Evolutionary conservation across 2,329 filamentous ascomycete species (phyloP).

Genomic region (Beauveria rudraprayagi): DNA sequence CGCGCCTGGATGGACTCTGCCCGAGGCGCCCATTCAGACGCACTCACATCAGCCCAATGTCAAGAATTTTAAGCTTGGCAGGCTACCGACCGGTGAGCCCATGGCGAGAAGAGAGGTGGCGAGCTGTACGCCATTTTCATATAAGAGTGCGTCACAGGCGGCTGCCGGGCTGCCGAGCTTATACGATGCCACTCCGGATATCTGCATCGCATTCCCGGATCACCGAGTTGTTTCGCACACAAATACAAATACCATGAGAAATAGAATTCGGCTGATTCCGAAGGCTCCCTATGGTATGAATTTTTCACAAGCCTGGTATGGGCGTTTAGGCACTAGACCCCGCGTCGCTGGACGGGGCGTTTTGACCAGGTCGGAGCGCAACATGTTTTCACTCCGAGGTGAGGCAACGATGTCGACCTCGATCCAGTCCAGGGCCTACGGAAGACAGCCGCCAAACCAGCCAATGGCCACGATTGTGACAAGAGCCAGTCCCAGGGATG

Average conservation of each 20-base stretch:
- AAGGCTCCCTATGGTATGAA: constrained; percentile 46
- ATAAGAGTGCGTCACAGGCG: constrained; percentile 44
- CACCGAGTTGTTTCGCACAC: constrained; percentile 45
- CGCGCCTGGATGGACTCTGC: constrained; percentile 54
- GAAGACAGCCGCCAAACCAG: constrained; percentile 40
- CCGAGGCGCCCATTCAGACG: constrained; percentile 48
- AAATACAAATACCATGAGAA: constrained; percentile 30
- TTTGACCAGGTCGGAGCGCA: constrained; percentile 31
- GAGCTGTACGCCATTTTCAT: constrained; percentile 49
- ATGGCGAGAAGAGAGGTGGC: constrained; percentile 44
- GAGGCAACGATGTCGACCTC: constrained; percentile 29
- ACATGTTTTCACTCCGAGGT: constrained; percentile 29
- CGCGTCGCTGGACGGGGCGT: constrained; percentile 16
- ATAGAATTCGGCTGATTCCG: constrained; percentile 51
- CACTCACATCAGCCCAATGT: constrained; percentile 48
- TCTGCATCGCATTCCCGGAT: constrained; percentile 59
- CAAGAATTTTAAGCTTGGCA: constrained; percentile 39
- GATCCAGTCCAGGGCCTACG: constrained; percentile 37
- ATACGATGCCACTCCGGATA: constrained; percentile 50
- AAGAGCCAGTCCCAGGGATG: constrained; percentile 38
- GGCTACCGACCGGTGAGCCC: constrained; percentile 47
- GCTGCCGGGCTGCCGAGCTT: constrained; percentile 55
- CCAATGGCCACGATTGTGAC: constrained; percentile 61
- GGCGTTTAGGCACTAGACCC: constrained; percentile 17
- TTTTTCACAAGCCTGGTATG: constrained; percentile 39